Conservation (phyloP, 495 filamentous ascomycete genomes). For the Lepidopterella palustris region DNA sequence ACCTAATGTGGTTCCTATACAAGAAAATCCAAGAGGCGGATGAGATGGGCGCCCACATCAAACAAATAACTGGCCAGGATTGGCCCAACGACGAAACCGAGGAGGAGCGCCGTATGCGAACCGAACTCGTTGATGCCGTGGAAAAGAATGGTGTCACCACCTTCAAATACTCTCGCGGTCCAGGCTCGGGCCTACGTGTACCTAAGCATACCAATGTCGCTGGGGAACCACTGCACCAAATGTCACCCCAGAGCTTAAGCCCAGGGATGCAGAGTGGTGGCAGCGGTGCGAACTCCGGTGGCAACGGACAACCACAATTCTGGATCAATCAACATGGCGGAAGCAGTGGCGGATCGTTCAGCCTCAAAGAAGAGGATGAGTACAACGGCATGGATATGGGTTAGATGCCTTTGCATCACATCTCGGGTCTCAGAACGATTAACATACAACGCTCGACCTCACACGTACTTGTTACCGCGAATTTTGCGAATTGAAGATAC, state of each 20-base stretch:
- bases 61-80: conserved; percentile 55
- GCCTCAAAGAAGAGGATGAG: conserved; percentile 32
- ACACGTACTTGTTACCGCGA: background rate
- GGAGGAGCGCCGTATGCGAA: conserved; percentile 91
- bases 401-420: background rate
- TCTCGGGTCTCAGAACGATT: background rate
- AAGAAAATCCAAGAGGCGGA: conserved; percentile 82
- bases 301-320: conserved; percentile 15
- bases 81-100: conserved; percentile 82
- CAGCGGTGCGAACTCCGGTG: conserved; percentile 15
- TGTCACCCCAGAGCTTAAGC: conserved; percentile 61
- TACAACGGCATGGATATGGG: conserved; percentile 30
- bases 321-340: conserved; percentile 16
- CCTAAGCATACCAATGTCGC: conserved; percentile 89
- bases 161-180: conserved; percentile 77
- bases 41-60: conserved; percentile 67
- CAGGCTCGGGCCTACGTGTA: conserved; percentile 79
- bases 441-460: background rate
- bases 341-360: conserved; percentile 16
- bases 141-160: conserved; percentile 63
- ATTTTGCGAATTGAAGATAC: background rate
- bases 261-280: conserved; percentile 59
- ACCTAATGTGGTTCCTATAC: conserved; percentile 94
- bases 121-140: conserved; percentile 79
- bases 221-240: conserved; percentile 59